Evolutionary conservation across 768 basidiomycete species (phyloP), one percentile per base, ranked within the genome.

Genomic region (Naganishia vishniacii): DNA sequence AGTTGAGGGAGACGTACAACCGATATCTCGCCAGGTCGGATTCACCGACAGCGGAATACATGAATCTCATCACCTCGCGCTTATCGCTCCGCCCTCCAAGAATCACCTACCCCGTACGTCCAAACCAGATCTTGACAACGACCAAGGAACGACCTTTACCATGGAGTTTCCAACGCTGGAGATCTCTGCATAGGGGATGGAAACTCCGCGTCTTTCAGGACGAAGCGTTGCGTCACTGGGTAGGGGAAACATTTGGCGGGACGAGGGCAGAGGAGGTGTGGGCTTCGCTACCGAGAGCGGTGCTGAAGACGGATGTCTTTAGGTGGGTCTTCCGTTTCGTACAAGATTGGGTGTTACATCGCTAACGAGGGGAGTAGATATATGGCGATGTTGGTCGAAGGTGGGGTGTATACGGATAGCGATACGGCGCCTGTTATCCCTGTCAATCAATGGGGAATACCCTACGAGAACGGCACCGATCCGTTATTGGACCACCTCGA

Each of bases 241-340:
- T 73, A 7, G 31, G 49, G 16, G 59, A 49, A 20, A 40, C 56
- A n/a, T 71, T 73, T 62, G 72, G 72, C 1, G 67, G 65, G 7
- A 68, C 68, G 8, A 66, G 58, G 48, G 70, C 64, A 13, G 60
- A 71, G 64, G 63, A 65, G 65, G 66, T 73, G 13, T 73, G 72
- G 72, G 12, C 42, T 3, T 56, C 41, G n/a, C 47, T 73, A 51
- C 72, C 72, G 2, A 62, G 67, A 56, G 59, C 53, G 23, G 70
- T 73, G 1, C 53, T 73, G 59, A 71, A 73, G 61, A 71, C 70
- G 6, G 72, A 73, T 65, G 48, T 71, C 3, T 71, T 73, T 44
- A 60, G 71, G 65, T 66, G 15, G 20, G 67, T 67, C 61, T 4
- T 26, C 23, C 7, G 2, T 23, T 40, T 18, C 20, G 7, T 40